These are phyloP conservation scores for Huntiella bhutanensis DNA, from an alignment of 2,329 filamentous ascomycete genomes.

Conservation along the genomic window DNA sequence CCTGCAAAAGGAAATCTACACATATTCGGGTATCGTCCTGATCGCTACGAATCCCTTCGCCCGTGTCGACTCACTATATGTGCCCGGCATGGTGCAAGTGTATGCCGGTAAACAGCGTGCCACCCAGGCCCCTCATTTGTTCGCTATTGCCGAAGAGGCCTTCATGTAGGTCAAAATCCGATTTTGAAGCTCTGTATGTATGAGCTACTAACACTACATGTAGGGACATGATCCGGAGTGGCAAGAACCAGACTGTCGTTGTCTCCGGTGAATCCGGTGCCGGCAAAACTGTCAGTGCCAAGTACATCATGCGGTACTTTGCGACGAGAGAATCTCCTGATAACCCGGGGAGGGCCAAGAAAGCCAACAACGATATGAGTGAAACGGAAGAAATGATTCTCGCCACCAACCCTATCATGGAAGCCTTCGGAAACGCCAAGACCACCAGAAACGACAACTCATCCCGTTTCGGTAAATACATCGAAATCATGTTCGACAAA, in stretches of 20 bases:
- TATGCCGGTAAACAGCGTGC: constrained; percentile 94
- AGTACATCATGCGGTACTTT: constrained; percentile 99
- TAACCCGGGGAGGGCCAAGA: constrained; percentile 58
- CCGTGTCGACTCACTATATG: constrained; percentile 91
- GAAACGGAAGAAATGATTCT: constrained; percentile 97
- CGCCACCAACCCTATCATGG: constrained; percentile 98
- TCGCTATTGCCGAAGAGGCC: constrained; percentile 95
- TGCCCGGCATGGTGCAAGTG: constrained; percentile 98
- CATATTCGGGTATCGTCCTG: constrained; percentile 94
- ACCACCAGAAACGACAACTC: constrained; percentile 99
- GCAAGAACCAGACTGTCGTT: constrained; percentile 92
- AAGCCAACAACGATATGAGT: constrained; percentile 67
- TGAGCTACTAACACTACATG: constrained; percentile 20
- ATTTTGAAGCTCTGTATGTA: not conserved
- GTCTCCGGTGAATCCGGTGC: constrained; percentile 99
- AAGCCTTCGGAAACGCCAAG: constrained; percentile 98
- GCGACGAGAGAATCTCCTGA: constrained; percentile 90
- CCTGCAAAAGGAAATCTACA: constrained; percentile 97
- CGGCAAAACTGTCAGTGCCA: constrained; percentile 96
- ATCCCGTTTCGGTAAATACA: constrained; percentile 97
- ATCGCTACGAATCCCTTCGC: constrained; percentile 98
- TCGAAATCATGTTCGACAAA: constrained; percentile 98
- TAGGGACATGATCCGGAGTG: constrained; percentile 91
- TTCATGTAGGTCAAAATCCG: constrained; percentile 52
- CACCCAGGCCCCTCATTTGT: constrained; percentile 91